Evolutionary conservation across 192 early-diverging fungal species (phyloP), one percentile per base, ranked within the genome.

Genomic region (Coemansia erecta): DNA sequence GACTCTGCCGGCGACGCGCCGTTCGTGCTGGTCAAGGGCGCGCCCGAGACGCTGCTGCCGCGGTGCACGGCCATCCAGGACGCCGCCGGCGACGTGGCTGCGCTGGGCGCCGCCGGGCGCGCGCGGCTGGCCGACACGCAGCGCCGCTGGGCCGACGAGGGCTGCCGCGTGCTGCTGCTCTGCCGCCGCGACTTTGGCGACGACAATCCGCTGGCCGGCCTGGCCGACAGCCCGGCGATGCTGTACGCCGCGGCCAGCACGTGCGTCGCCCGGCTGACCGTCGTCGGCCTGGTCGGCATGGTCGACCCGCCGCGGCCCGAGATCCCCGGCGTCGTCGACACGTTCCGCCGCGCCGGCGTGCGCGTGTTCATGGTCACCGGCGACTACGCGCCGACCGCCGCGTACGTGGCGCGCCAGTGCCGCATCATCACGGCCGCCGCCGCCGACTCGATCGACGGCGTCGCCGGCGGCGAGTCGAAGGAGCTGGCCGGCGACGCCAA

Each of bases 281-380:
- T 89, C 31, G 68, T 94, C 15, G 93, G 89, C 2, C 70, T 95
- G 22, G 81, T 90, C 19, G 87, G 85, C 5, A 90, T 96, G 49
- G 75, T 85, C 53, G 94, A 94, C 60, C 94, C 92, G 48, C 91
- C 91, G 17, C 84, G 92, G 28, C 76, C 80, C n/a, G 92, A 92
- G 60, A 86, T 87, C 39, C 75, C 71, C 12, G 68, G 80, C 18
- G 79, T 87, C 8, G 83, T 96, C 35, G 74, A 56, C 28, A 78
- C 62, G 0, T 83, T 84, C 49, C 82, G 83, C 35, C 48, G 66
- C 26, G 91, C 92, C 2, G 86, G 87, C 18, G 67, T 91, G 45
- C 82, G 88, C 31, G 80, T 95, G 49, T 86, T 88, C 58, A 93
- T 95, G 94, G 86, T 90, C 49, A 93, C 91, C 24, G 92, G 91